Conservation (phyloP, 345 rosid genomes). For the Carallia brachiata region DNA sequence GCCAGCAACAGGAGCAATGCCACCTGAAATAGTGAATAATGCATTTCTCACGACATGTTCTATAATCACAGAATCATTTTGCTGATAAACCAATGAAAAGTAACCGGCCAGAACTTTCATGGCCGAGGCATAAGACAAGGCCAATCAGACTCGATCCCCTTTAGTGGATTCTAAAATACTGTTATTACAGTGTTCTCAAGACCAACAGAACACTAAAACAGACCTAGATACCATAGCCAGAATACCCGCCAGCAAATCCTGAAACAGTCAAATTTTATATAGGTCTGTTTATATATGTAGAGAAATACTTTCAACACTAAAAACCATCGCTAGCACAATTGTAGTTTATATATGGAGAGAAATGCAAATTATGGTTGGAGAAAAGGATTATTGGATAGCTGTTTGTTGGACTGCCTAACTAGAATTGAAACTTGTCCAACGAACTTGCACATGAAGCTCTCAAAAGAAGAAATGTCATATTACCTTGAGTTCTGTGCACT, state of each 20-base stretch:
- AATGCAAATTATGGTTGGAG: too few species aligned
- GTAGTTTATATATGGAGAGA: too few species aligned
- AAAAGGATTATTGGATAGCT: too few species aligned
- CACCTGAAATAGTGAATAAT: conserved; percentile 12
- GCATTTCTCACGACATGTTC: not conserved
- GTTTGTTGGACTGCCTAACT: too few species aligned
- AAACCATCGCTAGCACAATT: too few species aligned
- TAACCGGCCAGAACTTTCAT: not conserved
- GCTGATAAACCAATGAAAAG: not conserved
- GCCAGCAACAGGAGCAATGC: conserved; percentile 27
- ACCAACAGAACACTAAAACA: conserved; percentile 2
- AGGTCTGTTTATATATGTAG: too few species aligned
- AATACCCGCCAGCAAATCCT: too few species aligned
- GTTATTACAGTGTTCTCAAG: not conserved
- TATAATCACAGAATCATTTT: not conserved
- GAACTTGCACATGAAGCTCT: not conserved
- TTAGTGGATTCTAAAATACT: not conserved
- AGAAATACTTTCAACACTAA: too few species aligned
- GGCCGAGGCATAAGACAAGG: not conserved
- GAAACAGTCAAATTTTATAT: too few species aligned
- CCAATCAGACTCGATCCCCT: not conserved
- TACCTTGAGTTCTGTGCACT: not conserved
- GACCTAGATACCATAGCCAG: not conserved
- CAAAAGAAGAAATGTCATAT: not conserved
- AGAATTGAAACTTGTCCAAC: not conserved